Evolutionary conservation across 352 stramenopile species (phyloP).

Genomic region (Phytophthora idaei): DNA sequence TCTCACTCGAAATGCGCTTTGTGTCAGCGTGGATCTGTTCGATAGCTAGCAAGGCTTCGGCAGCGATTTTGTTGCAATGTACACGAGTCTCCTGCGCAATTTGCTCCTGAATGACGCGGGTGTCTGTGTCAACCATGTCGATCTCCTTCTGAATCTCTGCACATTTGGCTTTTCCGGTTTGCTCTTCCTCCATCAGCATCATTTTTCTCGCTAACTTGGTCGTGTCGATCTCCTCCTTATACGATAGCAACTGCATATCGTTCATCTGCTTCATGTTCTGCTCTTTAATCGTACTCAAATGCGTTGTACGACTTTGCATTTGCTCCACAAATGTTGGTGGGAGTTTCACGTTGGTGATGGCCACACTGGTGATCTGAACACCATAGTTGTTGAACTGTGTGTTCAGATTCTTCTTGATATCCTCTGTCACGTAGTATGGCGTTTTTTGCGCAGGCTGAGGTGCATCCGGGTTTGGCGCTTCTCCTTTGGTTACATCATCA

Average conservation of each 20-base stretch:
- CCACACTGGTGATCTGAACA: slow-evolving; percentile 74
- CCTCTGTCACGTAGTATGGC: slow-evolving; percentile 61
- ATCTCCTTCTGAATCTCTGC: slow-evolving; percentile 59
- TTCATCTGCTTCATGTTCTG: slow-evolving; percentile 84
- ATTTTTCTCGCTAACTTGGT: slow-evolving; percentile 61
- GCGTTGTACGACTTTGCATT: slow-evolving; percentile 73
- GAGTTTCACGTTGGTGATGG: slow-evolving; percentile 78
- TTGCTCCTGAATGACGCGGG: slow-evolving; percentile 41
- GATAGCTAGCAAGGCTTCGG: slow-evolving; percentile 40
- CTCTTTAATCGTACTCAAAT: slow-evolving; percentile 70
- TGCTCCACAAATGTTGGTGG: slow-evolving; percentile 65
- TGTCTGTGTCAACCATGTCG: slow-evolving; percentile 41
- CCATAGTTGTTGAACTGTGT: slow-evolving; percentile 78
- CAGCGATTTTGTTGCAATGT: slow-evolving; percentile 53
- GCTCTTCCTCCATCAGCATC: slow-evolving; percentile 67
- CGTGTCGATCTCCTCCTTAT: slow-evolving; percentile 61
- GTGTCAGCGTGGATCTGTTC: slow-evolving; percentile 45
- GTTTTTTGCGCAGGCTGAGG: slow-evolving; percentile 16
- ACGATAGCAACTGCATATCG: slow-evolving; percentile 75
- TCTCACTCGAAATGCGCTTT: slow-evolving; percentile 44
- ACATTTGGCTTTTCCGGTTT: slow-evolving; percentile 56
- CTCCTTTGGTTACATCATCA: neutral
- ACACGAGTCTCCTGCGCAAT: slow-evolving; percentile 47
- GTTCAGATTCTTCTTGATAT: slow-evolving; percentile 78
- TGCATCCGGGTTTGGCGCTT: slow-evolving; percentile 1